These are phyloP conservation scores for Vitis hybrid DNA, from an alignment of 177 flowering plant genomes.

Conservation along the genomic window DNA sequence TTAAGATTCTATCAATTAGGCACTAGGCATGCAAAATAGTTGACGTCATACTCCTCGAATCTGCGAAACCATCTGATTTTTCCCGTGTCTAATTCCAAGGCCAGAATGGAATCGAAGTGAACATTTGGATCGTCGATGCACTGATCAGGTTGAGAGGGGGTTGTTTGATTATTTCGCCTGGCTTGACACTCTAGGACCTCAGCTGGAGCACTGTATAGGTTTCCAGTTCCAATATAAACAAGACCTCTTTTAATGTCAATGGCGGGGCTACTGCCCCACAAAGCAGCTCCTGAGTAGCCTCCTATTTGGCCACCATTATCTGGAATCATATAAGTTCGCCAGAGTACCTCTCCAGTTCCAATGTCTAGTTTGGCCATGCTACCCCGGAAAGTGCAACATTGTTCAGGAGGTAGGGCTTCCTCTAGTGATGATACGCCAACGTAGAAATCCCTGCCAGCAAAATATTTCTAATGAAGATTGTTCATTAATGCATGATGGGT, in stretches of 20 bases:
- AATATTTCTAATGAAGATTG: too few species aligned
- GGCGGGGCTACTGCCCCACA: conserved; percentile 39
- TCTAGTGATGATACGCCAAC: conserved; percentile 37
- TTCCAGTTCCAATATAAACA: conserved; percentile 29
- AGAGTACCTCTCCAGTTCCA: conserved; percentile 27
- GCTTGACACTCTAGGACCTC: conserved; percentile 36
- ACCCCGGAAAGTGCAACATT: conserved; percentile 56
- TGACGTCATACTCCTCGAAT: conserved; percentile 25
- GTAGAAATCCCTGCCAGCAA: conserved; percentile 8
- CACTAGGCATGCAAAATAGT: conserved; percentile 17
- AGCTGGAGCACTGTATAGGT: conserved; percentile 31
- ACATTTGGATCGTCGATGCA: conserved; percentile 32
- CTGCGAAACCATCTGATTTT: conserved; percentile 23
- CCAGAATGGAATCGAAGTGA: conserved; percentile 24
- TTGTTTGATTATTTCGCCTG: conserved; percentile 37
- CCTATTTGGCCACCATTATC: conserved; percentile 30
- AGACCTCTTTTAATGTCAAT: conserved; percentile 17
- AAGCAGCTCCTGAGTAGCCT: conserved; percentile 28
- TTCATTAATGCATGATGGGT: too few species aligned
- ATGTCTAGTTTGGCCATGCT: conserved; percentile 45
- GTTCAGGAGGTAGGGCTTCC: conserved; percentile 18
- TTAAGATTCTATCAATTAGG: too few species aligned
- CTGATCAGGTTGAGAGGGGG: conserved; percentile 31
- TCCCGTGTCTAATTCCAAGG: conserved; percentile 24
- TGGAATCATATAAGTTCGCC: conserved; percentile 49